These are phyloP conservation scores for Fomitopsis serialis DNA, from an alignment of 768 basidiomycete genomes.

Conservation along the genomic window DNA sequence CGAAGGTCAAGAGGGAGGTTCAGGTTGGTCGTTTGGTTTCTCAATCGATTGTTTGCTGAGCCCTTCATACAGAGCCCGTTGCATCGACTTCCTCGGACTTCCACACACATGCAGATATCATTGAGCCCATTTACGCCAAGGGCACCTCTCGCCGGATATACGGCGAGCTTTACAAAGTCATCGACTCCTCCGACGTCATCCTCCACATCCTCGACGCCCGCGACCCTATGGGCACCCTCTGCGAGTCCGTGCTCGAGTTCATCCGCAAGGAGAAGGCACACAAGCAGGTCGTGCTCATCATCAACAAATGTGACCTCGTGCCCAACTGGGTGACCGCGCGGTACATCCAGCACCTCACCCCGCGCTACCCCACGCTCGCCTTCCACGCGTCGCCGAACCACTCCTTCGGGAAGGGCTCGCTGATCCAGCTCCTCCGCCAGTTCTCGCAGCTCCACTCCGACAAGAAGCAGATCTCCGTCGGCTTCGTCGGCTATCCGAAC, in stretches of 20 bases:
- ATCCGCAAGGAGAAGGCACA: constrained; percentile 95
- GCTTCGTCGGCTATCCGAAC: constrained; percentile 97
- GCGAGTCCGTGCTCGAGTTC: constrained; percentile 89
- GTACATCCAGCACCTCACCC: constrained; percentile 92
- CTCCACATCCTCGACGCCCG: constrained; percentile 94
- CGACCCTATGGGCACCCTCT: constrained; percentile 93
- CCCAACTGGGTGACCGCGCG: constrained; percentile 99
- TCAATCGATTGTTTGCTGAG: background rate
- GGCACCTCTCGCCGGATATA: constrained; percentile 95
- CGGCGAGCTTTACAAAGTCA: constrained; percentile 98
- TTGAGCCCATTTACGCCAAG: constrained; percentile 91
- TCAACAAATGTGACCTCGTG: constrained; percentile 98
- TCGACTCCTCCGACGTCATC: constrained; percentile 96
- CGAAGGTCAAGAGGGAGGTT: constrained; percentile 31
- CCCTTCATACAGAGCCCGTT: constrained; percentile 33
- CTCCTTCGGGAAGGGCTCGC: constrained; percentile 97
- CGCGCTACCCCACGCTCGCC: constrained; percentile 92
- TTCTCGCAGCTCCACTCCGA: constrained; percentile 97
- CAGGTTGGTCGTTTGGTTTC: constrained; percentile 31
- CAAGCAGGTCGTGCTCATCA: constrained; percentile 93
- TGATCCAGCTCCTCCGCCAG: constrained; percentile 94
- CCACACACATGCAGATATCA: constrained; percentile 69
- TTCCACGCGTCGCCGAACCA: constrained; percentile 99
- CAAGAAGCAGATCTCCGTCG: constrained; percentile 98
- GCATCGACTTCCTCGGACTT: constrained; percentile 43